Evolutionary conservation across 2,329 filamentous ascomycete genomes (phyloP).

Genomic region (Ophiostoma fasciatum): DNA sequence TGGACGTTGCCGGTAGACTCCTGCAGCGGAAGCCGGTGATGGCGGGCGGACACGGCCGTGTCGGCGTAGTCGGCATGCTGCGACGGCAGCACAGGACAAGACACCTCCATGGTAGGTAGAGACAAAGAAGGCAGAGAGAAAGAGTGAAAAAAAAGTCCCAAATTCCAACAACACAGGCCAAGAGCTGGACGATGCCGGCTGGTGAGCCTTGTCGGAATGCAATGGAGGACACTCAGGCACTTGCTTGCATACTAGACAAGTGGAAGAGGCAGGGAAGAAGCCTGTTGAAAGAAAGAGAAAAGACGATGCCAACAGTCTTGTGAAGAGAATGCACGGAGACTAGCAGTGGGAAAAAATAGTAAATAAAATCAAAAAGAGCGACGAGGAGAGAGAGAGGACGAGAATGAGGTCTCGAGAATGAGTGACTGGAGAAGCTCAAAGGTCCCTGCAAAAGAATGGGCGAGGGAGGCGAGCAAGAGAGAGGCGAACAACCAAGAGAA

Average conservation of each 20-base stretch:
- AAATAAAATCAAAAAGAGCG: not conserved
- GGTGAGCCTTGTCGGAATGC: constrained; percentile 12
- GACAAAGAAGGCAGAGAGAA: constrained; percentile 16
- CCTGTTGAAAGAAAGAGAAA: not conserved
- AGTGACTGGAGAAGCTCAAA: constrained; percentile 3
- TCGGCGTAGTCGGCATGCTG: constrained; percentile 32
- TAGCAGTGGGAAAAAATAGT: not conserved
- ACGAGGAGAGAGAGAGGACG: not conserved
- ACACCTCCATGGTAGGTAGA: constrained; percentile 24
- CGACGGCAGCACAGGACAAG: constrained; percentile 33
- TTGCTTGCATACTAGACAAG: constrained; percentile 5
- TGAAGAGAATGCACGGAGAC: not conserved
- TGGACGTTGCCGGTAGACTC: constrained; percentile 40
- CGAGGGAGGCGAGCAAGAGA: too few relatives aligned
- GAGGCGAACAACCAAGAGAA: not conserved
- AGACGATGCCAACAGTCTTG: not conserved
- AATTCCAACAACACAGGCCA: constrained; percentile 11
- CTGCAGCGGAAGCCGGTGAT: constrained; percentile 32
- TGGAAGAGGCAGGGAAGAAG: constrained; percentile 3
- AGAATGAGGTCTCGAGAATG: not conserved
- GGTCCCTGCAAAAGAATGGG: constrained; percentile 7
- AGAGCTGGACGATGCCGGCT: too few relatives aligned
- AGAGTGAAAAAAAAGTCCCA: too few relatives aligned
- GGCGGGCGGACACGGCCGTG: constrained; percentile 29
- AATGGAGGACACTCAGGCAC: not conserved